Percentiles rank a stretch among this genome's conserved stretches.
phyloP scores from a whole-genome alignment of 352 stramenopile genomes.

The Phytophthora macrochlamydospora region DNA sequence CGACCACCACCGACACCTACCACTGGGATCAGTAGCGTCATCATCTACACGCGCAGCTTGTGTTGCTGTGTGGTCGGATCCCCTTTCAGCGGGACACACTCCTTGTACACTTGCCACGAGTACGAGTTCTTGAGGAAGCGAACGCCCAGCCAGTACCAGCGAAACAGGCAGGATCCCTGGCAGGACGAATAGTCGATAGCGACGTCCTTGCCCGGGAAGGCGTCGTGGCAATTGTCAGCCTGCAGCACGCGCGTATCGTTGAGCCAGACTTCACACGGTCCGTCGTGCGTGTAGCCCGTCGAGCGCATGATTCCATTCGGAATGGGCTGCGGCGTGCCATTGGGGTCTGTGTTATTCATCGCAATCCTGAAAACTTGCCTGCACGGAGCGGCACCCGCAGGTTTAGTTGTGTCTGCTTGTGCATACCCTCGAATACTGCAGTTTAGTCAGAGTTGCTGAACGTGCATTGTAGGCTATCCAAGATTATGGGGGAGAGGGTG shows the following conservation, averaged over 20 bases:
- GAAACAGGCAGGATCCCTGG: slow-evolving; percentile 4
- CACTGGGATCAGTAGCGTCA: neutral
- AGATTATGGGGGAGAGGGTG: no score
- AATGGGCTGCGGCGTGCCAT: slow-evolving; percentile 38
- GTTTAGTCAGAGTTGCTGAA: no score
- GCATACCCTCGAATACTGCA: no score
- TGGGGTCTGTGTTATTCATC: slow-evolving; percentile 11
- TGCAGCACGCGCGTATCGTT: slow-evolving; percentile 29
- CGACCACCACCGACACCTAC: no score
- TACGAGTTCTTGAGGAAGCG: slow-evolving; percentile 42
- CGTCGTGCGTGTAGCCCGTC: slow-evolving; percentile 52
- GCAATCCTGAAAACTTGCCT: no score
- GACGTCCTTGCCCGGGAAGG: slow-evolving; percentile 26
- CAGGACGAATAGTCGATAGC: slow-evolving; percentile 18
- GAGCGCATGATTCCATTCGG: slow-evolving; percentile 34
- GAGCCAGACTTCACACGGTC: slow-evolving; percentile 41
- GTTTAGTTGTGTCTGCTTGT: slow-evolving; percentile 16
- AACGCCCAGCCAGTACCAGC: slow-evolving; percentile 15
- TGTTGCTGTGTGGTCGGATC: neutral
- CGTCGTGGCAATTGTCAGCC: slow-evolving; percentile 28
- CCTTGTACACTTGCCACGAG: slow-evolving; percentile 52
- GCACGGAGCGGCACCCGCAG: slow-evolving; percentile 19
- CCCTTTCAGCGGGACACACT: slow-evolving; percentile 31
- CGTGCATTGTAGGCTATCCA: no score
- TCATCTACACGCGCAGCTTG: slow-evolving; percentile 3